Evolutionary conservation across 768 basidiomycete species (phyloP).

Genomic region (Epithele typhae): DNA sequence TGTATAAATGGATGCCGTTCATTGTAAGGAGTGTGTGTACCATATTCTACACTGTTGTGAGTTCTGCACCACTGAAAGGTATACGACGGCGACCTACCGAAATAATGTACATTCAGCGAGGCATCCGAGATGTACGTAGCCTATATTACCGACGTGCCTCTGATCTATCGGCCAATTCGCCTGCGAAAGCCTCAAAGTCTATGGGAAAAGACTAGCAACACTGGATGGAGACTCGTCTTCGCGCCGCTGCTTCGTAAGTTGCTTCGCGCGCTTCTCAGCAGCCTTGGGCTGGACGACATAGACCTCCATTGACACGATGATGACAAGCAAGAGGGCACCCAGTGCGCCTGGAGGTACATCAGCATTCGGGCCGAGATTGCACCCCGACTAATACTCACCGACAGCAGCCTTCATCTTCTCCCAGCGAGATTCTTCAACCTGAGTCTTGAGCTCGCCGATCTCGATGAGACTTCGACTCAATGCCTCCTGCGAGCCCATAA

Average conservation of each 20-base stretch:
- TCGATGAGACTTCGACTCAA: slow-evolving; percentile 70
- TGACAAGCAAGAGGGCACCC: slow-evolving; percentile 60
- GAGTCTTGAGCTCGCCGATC: slow-evolving; percentile 74
- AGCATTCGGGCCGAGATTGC: too few relatives aligned
- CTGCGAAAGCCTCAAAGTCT: too few relatives aligned
- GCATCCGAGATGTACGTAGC: too few relatives aligned
- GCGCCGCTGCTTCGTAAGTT: slow-evolving; percentile 14
- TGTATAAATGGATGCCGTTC: neutral
- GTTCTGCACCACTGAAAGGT: too few relatives aligned
- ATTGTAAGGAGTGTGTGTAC: neutral
- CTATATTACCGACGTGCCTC: too few relatives aligned
- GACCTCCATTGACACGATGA: slow-evolving; percentile 69
- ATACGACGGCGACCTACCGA: too few relatives aligned
- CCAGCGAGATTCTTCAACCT: slow-evolving; percentile 85
- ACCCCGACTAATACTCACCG: slow-evolving; percentile 41
- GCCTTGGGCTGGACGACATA: slow-evolving; percentile 23
- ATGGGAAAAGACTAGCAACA: too few relatives aligned
- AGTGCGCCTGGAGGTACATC: slow-evolving; percentile 45
- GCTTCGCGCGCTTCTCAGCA: slow-evolving; percentile 31
- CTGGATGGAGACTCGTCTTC: neutral
- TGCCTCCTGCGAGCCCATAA: slow-evolving; percentile 48
- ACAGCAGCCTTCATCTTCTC: slow-evolving; percentile 84
- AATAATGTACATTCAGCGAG: too few relatives aligned
- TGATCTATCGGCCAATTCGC: too few relatives aligned
- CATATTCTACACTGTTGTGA: too few relatives aligned